Evolutionary conservation across 2,329 filamentous ascomycete genomes (phyloP).

Genomic region (Tolypocladium tundrense): DNA sequence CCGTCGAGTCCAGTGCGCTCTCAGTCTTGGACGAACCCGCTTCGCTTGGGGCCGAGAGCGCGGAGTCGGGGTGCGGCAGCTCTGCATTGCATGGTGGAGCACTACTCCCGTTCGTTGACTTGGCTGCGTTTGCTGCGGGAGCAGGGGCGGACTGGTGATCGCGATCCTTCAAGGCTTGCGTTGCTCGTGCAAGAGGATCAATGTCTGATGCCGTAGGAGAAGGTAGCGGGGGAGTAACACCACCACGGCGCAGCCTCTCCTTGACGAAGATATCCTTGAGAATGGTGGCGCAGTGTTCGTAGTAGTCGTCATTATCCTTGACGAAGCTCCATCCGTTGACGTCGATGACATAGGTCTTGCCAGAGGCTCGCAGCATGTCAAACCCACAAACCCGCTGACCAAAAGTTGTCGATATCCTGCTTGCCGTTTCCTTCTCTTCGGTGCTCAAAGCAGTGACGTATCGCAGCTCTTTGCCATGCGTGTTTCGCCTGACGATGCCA

Average conservation of each 20-base stretch:
- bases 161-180: conserved; percentile 26
- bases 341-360: conserved; percentile 94
- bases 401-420: conserved; percentile 83
- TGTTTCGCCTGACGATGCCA: conserved; percentile 89
- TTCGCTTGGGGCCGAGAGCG: conserved; percentile 13
- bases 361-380: conserved; percentile 77
- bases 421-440: conserved; percentile 77
- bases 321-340: conserved; percentile 99
- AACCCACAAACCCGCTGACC: conserved; percentile 95
- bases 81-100: conserved; percentile 10
- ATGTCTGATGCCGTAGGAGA: conserved; percentile 36
- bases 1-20: conserved; percentile 17
- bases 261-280: conserved; percentile 79
- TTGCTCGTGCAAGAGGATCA: conserved; percentile 26
- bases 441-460: conserved; percentile 80
- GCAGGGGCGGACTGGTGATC: conserved; percentile 18
- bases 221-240: conserved; percentile 47
- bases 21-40: conserved; percentile 23
- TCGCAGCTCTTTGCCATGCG: conserved; percentile 90
- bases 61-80: conserved; percentile 13
- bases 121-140: conserved; percentile 12
- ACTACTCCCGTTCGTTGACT: conserved; percentile 15
- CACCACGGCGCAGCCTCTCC: conserved; percentile 56
- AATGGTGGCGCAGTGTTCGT: conserved; percentile 81
- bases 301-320: conserved; percentile 98